A percentile compares a stretch with the other conserved stretches of the same genome.
These are phyloP conservation scores for Pelargonium cotyledonis DNA, from an alignment of 441 rosid genomes.

Conservation along the genomic window DNA sequence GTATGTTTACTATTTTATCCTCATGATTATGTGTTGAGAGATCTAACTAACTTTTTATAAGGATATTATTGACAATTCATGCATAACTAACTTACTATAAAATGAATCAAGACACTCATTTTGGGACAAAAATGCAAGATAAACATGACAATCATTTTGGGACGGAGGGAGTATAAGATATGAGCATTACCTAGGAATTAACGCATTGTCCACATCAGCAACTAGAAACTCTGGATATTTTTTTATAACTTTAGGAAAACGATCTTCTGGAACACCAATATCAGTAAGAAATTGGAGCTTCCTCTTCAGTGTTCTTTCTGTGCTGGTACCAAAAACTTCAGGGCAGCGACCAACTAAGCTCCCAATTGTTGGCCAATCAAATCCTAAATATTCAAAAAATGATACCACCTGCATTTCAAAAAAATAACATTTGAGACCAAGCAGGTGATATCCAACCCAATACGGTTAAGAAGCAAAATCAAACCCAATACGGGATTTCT, in stretches of 20 bases:
- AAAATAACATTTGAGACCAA: not conserved
- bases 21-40: too few species aligned
- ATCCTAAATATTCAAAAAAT: constrained; percentile 59
- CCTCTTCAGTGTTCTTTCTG: constrained; percentile 53
- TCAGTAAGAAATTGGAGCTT: constrained; percentile 53
- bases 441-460: not conserved
- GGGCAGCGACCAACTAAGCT: constrained; percentile 69
- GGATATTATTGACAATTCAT: too few species aligned
- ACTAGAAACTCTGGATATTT: constrained; percentile 83
- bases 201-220: constrained; percentile 46
- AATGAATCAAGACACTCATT: too few species aligned
- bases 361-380: constrained; percentile 47
- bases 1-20: too few species aligned
- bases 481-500: not conserved
- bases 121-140: too few species aligned
- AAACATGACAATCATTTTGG: too few species aligned
- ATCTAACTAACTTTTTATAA: too few species aligned
- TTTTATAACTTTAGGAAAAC: constrained; percentile 58
- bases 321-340: constrained; percentile 58
- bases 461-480: not conserved
- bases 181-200: constrained; percentile 61
- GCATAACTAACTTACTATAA: too few species aligned
- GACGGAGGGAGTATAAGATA: too few species aligned
- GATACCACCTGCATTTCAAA: constrained; percentile 43
- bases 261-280: constrained; percentile 50